phyloP scores from a whole-genome alignment of 805 yeast genomes.

The Candida namnaoensis region DNA sequence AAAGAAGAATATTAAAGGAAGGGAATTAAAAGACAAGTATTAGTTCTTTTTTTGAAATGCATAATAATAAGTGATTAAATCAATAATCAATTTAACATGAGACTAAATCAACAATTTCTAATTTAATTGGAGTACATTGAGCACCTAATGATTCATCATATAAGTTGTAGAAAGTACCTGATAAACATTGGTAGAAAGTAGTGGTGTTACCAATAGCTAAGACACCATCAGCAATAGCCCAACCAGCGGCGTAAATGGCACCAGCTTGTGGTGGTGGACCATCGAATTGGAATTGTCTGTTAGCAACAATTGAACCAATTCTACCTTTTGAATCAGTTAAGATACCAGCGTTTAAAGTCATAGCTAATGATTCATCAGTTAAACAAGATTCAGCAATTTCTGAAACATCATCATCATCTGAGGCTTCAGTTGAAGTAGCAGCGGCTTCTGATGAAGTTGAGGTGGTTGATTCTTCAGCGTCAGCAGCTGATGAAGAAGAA shows the following conservation, averaged over 20 bases:
- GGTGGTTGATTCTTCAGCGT: constrained; percentile 11
- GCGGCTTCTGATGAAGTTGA: constrained; percentile 15
- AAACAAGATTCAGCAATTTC: constrained; percentile 31
- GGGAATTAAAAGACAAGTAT: too few relatives aligned
- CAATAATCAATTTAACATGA: constrained; percentile 30
- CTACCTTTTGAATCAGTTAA: constrained; percentile 56
- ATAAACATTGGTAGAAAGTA: constrained; percentile 64
- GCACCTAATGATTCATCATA: constrained; percentile 55
- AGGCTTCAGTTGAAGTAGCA: constrained; percentile 6
- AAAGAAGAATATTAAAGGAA: too few relatives aligned
- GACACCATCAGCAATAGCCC: constrained; percentile 46
- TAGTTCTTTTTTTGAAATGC: too few relatives aligned
- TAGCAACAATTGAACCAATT: constrained; percentile 73
- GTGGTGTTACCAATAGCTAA: constrained; percentile 57
- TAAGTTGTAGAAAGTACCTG: constrained; percentile 74
- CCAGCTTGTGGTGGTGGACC: constrained; percentile 85
- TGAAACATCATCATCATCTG: constrained; percentile 8
- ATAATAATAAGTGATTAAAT: too few relatives aligned
- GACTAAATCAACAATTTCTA: constrained; percentile 50
- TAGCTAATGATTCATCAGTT: constrained; percentile 39
- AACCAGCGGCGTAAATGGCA: constrained; percentile 62
- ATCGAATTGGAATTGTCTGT: constrained; percentile 81
- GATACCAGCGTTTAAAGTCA: constrained; percentile 41
- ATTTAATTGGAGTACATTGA: constrained; percentile 57
- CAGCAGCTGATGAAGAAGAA: constrained; percentile 13